Evolutionary conservation across 257 asterid genomes (phyloP).

Genomic region (Solanum appendiculatum): DNA sequence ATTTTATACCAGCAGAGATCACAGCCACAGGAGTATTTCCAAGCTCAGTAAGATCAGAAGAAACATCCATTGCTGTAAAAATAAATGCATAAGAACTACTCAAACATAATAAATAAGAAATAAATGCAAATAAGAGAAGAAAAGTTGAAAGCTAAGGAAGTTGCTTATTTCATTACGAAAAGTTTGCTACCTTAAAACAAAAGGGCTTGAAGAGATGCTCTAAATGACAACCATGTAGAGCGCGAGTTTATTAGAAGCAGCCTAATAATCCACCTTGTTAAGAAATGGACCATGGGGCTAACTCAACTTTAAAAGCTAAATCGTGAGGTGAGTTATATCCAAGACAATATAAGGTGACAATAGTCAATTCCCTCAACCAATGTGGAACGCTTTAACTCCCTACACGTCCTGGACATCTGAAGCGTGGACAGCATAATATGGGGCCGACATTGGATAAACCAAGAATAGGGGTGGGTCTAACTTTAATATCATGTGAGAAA

Average conservation of each 20-base stretch:
- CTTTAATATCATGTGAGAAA: not conserved
- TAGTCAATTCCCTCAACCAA: not conserved
- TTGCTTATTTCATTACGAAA: not conserved
- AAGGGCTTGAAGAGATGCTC: not conserved
- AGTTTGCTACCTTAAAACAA: not conserved
- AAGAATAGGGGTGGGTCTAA: not conserved
- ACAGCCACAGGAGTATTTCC: slow-evolving; percentile 91
- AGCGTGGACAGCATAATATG: not conserved
- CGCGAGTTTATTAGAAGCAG: not conserved
- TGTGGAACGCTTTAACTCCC: not conserved
- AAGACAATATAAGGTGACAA: not conserved
- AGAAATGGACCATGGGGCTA: not conserved
- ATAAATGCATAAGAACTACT: not conserved
- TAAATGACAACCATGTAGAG: not conserved
- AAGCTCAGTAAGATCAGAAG: slow-evolving; percentile 91
- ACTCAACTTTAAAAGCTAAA: not conserved
- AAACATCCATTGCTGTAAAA: slow-evolving; percentile 81
- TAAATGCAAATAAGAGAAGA: not conserved
- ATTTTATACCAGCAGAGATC: slow-evolving; percentile 86
- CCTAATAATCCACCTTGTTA: not conserved
- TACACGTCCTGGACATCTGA: not conserved
- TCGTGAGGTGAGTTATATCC: not conserved
- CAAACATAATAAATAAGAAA: not conserved
- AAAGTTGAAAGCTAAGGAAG: not conserved
- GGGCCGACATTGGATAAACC: not conserved